Evolutionary conservation across 768 basidiomycete genomes (phyloP), one percentile per base, ranked within the genome.

Genomic region (Podaxis sp.): DNA sequence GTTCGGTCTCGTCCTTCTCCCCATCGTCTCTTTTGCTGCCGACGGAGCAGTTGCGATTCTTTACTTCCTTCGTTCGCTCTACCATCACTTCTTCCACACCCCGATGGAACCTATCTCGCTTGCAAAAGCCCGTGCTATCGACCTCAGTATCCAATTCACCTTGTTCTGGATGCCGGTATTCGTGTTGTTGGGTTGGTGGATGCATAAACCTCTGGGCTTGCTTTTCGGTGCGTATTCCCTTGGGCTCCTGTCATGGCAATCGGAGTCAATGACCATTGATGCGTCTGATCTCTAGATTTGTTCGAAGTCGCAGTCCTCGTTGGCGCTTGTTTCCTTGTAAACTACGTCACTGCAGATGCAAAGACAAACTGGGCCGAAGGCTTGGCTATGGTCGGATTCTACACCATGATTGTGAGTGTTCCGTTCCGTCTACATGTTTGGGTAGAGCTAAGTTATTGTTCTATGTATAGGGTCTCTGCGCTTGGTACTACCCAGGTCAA

Each of bases 321-420:
- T 3, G 88, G 84, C 1, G 79, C 88, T 2, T 87, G 86, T 68
- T 90, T 92, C 76, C 74, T 92, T 53, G 90, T 92, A 57, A 92
- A 92, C 73, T 90, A 89, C 69, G 87, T 92, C 57, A 90, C 89
- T 12, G 87, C 88, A 0, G 90, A 92, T 69, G 77, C 84, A 13
- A 90, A 92, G 73, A 91, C 90, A 3, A 92, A 92, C 68, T 92
- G 89, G 88, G 84, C 82, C 1, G 89, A 91, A 74, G 88, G 90
- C 15, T 77, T 80, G 49, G 80, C 85, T 19, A 82, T 92, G 81
- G 76, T 90, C 28, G 69, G 83, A 28, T 89, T 90, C 72, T 91
- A 90, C 69, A 52, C 79, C 55, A 87, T 90, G 82, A 87, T 87
- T 60, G 88, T 81, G 59, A 63, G 76, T 72, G 1, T 42, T 24